Evolutionary conservation across 1,139 yeast genomes (phyloP), one percentile per base, ranked within the genome.

Genomic region (Suhomyces coccinellae): DNA sequence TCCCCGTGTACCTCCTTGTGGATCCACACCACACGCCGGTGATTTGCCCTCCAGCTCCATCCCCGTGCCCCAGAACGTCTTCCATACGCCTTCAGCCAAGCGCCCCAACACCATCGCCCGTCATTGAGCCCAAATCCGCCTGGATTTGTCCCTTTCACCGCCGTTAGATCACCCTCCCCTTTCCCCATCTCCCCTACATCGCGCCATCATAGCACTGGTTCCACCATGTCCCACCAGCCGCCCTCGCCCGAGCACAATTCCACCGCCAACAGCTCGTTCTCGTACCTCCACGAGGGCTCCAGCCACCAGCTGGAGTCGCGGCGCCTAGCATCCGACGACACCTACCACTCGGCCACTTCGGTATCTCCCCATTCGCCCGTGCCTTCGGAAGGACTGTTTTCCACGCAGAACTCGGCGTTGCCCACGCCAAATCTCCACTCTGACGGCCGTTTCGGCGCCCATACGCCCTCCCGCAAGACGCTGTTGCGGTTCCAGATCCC

Each of bases 341-440:
- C 43, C 9, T 38, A 28, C 46, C 48, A 38, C 14, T 27, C 44
- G 10, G 36, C 44, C 26, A 13, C 38, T 28, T 37, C 46, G 5
- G 33, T 38, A 4, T 7, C 20, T 29, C 16, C 42, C 31, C 31
- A 41, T 35, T 41, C 48, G 11, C 43, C 48, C 14, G 22, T 24
- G 24, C 16, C 17, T 16, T 39, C 51, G 12, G 41, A 41, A n/a
- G 39, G 28, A 2, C 42, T 36, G 17, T 41, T 29, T 39, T 28
- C 41, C 33, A 41, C 43, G 24, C 41, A 36, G 22, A 44, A 24
- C 38, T 47, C 46, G 44, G 63, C 58, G 14, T 38, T 61, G 39
- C 69, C 71, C 1, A 67, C 70, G 1, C 71, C 71, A 12, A 63
- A 59, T 33, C 33, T 66, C 15, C 56, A 56, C 27, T 50, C 54